Conservation (phyloP, 148 eudicot genomes). For the Rhododendron kiyosumense region DNA sequence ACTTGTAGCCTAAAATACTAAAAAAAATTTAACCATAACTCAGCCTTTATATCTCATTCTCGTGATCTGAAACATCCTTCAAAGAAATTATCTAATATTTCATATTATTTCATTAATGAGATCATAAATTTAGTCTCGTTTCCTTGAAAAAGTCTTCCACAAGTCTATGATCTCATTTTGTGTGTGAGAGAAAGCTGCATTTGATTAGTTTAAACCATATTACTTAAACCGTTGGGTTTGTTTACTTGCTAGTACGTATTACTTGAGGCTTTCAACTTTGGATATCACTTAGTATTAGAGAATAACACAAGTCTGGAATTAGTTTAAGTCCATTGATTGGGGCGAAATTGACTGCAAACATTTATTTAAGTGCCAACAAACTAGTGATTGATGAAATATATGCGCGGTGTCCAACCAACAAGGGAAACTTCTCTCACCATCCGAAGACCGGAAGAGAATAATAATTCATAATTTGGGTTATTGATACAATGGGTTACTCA, state of each 20-base stretch:
- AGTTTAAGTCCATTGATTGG: neutral
- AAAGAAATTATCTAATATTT: too few species aligned
- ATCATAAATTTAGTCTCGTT: neutral
- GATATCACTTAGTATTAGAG: neutral
- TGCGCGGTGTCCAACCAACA: neutral
- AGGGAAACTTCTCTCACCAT: neutral
- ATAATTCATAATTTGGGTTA: neutral
- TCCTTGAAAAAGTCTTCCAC: neutral
- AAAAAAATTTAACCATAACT: too few species aligned
- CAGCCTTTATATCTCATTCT: neutral
- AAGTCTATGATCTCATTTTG: neutral
- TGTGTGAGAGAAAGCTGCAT: neutral
- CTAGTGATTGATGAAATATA: neutral
- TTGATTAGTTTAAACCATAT: neutral
- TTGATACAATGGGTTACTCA: neutral
- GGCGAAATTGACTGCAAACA: neutral
- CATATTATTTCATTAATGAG: neutral
- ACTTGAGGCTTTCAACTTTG: neutral
- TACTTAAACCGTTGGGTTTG: neutral
- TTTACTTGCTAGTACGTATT: neutral
- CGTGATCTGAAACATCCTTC: neutral
- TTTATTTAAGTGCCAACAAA: neutral
- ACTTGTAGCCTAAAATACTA: neutral
- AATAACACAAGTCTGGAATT: neutral
- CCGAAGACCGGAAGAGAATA: neutral